Percentiles rank a stretch among this genome's conserved stretches.
phyloP scores from a whole-genome alignment of 2,329 filamentous ascomycete genomes.

The Diplodia intermedia region DNA sequence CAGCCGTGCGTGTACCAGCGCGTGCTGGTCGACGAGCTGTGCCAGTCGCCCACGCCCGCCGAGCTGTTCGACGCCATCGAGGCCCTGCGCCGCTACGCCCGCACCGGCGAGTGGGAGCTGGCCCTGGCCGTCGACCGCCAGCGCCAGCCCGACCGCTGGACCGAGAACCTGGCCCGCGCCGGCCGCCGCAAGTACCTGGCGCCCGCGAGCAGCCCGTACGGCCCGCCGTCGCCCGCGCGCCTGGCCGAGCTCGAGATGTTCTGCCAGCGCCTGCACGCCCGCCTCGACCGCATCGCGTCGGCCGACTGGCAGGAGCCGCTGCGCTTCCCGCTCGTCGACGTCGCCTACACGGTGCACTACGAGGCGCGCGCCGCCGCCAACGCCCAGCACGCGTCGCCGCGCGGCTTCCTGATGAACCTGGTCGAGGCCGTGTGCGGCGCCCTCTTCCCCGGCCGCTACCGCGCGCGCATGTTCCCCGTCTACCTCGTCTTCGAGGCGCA shows the following conservation, averaged over 20 bases:
- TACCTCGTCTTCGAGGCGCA: conserved; percentile 33
- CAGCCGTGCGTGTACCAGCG: conserved; percentile 34
- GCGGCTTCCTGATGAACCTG: conserved; percentile 30
- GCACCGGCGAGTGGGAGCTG: conserved; percentile 31
- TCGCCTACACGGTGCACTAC: conserved; percentile 33
- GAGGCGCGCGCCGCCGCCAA: conserved; percentile 21
- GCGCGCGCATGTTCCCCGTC: conserved; percentile 23
- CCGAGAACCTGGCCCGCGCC: conserved; percentile 29
- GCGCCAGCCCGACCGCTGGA: conserved; percentile 15
- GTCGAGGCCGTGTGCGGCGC: conserved; percentile 28
- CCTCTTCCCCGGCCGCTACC: conserved; percentile 27
- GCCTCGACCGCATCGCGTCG: conserved; percentile 30
- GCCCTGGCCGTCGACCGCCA: conserved; percentile 22
- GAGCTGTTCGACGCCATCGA: conserved; percentile 33
- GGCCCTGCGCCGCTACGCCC: conserved; percentile 30
- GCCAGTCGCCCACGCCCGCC: conserved; percentile 31
- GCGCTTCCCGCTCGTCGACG: conserved; percentile 33
- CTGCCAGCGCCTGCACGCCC: conserved; percentile 30
- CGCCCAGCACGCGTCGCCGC: conserved; percentile 17
- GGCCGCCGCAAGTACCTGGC: conserved; percentile 32
- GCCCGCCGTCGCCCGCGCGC: conserved; percentile 13
- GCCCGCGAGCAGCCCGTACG: background rate
- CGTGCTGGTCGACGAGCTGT: conserved; percentile 33
- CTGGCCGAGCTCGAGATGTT: conserved; percentile 32
- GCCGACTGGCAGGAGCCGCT: conserved; percentile 29